A percentile compares a stretch with the other conserved stretches of the same genome.
Evolutionary conservation across 345 rosid genomes (phyloP).

Genomic region (Arabis hirsuta): DNA sequence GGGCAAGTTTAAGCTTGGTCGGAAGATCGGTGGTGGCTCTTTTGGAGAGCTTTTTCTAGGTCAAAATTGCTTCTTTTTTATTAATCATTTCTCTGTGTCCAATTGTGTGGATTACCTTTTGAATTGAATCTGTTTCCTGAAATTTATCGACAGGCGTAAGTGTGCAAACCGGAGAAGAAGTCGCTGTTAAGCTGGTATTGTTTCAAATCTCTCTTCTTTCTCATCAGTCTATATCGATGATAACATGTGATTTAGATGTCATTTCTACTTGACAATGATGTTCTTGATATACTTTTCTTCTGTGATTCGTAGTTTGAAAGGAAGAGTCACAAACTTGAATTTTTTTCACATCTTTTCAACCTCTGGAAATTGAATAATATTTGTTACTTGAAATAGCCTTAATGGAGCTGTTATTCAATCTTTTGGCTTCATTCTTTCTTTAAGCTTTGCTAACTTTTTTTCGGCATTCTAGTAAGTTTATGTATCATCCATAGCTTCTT

Average conservation of each 20-base stretch:
- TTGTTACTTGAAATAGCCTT: neutral
- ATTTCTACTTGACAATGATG: neutral
- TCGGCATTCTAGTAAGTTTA: no score
- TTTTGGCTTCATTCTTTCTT: no score
- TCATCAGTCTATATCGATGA: neutral
- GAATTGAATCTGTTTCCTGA: neutral
- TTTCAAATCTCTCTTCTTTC: constrained; percentile 8
- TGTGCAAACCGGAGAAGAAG: constrained; percentile 48
- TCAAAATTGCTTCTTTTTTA: neutral
- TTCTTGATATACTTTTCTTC: neutral
- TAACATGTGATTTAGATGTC: constrained; percentile 6
- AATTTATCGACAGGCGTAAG: constrained; percentile 29
- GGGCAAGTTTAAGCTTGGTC: constrained; percentile 45
- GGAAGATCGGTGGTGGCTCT: constrained; percentile 47
- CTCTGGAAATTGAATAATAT: neutral
- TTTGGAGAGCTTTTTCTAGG: constrained; percentile 47
- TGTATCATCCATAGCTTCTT: neutral
- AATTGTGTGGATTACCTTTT: neutral
- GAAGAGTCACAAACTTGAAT: neutral
- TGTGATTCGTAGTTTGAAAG: constrained; percentile 12
- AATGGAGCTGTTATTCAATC: no score
- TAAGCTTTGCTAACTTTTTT: no score
- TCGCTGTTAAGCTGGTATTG: constrained; percentile 46
- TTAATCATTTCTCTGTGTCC: neutral
- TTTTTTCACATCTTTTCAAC: neutral